Percentiles rank a stretch among this genome's conserved stretches.
These are phyloP conservation scores for Sporothrix sp. DNA, from an alignment of 2,329 filamentous ascomycete genomes.

Conservation along the genomic window DNA sequence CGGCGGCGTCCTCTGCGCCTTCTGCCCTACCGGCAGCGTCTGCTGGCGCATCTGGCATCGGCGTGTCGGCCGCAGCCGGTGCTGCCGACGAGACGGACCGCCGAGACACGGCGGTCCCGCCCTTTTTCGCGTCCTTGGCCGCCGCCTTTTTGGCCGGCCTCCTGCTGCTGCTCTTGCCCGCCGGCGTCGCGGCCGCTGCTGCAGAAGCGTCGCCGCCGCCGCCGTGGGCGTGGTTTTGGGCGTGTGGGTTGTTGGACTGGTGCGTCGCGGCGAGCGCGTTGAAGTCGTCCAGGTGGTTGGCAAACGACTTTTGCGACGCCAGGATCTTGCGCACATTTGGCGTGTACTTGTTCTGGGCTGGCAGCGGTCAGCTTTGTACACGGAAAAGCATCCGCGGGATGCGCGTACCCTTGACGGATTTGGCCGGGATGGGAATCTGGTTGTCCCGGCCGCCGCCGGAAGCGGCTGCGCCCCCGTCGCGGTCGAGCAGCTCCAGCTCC, in stretches of 20 bases:
- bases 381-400: neutral
- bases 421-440: slow-evolving; percentile 57
- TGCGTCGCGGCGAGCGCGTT: slow-evolving; percentile 48
- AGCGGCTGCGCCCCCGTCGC: slow-evolving; percentile 51
- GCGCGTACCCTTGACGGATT: slow-evolving; percentile 27
- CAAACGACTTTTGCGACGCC: slow-evolving; percentile 72
- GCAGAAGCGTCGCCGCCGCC: neutral
- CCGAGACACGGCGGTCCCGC: neutral
- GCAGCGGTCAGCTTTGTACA: neutral
- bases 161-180: slow-evolving; percentile 5
- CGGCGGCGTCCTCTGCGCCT: neutral
- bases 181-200: neutral
- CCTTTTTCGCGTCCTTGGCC: neutral
- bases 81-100: slow-evolving; percentile 5
- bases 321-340: slow-evolving; percentile 66
- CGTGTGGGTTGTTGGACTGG: slow-evolving; percentile 19
- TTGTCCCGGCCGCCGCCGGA: slow-evolving; percentile 42
- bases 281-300: slow-evolving; percentile 73
- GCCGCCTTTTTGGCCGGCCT: slow-evolving; percentile 7
- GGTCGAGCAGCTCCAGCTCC: slow-evolving; percentile 72
- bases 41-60: slow-evolving; percentile 31
- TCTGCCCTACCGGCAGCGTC: neutral
- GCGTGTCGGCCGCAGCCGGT: slow-evolving; percentile 15
- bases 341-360: slow-evolving; percentile 49
- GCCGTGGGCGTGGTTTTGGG: slow-evolving; percentile 13